Conservation (phyloP, 169 alveolate species). For the Plasmodium gaboni region DNA sequence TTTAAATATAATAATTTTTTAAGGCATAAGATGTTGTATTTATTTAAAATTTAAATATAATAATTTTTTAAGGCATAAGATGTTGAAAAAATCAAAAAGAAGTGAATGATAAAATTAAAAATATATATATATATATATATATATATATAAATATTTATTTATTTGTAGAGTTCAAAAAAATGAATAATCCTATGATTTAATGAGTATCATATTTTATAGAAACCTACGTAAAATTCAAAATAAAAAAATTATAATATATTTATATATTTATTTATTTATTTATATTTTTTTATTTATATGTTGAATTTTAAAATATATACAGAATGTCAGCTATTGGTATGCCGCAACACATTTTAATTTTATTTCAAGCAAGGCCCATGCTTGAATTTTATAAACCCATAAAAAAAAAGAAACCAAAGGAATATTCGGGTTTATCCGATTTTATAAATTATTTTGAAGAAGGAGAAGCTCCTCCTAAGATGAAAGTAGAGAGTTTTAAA, state of each 20-base stretch:
- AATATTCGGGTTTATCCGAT: constrained; percentile 78
- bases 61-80: too few species aligned
- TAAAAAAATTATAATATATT: background rate
- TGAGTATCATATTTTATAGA: too few species aligned
- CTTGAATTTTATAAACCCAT: constrained; percentile 78
- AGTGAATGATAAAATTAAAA: too few species aligned
- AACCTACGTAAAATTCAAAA: too few species aligned
- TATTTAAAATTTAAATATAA: too few species aligned
- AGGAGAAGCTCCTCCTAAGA: constrained; percentile 78
- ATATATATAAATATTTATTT: too few species aligned
- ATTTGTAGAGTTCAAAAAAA: too few species aligned
- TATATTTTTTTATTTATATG: background rate
- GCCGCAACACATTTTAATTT: constrained; percentile 88
- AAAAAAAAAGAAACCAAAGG: constrained; percentile 70
- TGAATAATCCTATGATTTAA: too few species aligned
- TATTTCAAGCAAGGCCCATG: constrained; percentile 88
- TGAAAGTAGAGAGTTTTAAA: constrained; percentile 81
- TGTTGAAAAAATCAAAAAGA: too few species aligned
- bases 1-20: too few species aligned
- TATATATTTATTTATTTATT: background rate
- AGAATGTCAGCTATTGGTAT: constrained; percentile 88
- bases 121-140: too few species aligned
- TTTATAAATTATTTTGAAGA: constrained; percentile 79
- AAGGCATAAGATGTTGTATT: too few species aligned
- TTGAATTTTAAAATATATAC: background rate